Percentiles rank a stretch among this genome's conserved stretches.
Evolutionary conservation across 208 protist species (phyloP).

Genomic region (Entamoeba histolytica): DNA sequence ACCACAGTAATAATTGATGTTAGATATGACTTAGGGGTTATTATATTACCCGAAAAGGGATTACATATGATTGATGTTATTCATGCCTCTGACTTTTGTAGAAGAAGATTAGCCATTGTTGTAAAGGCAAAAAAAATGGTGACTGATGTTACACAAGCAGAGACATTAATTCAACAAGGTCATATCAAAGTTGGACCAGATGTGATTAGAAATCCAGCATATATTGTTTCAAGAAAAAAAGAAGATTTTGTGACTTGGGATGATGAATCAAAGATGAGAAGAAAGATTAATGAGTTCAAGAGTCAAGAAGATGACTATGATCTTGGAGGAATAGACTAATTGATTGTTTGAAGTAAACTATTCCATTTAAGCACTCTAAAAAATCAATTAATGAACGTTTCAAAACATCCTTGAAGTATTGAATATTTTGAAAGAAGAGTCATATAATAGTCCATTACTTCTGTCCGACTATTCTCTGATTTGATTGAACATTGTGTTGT

Average conservation of each 20-base stretch:
- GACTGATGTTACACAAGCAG: not conserved
- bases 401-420: too few species aligned
- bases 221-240: not conserved
- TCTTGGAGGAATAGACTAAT: not conserved
- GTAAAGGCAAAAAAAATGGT: not conserved
- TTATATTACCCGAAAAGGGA: not conserved
- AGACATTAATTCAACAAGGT: conserved; percentile 13
- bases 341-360: not conserved
- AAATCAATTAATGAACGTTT: too few species aligned
- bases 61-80: not conserved
- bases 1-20: not conserved
- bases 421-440: too few species aligned
- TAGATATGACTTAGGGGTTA: not conserved
- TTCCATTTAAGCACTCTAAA: not conserved
- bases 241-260: conserved; percentile 11
- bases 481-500: too few species aligned
- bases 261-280: not conserved
- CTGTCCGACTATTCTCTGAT: too few species aligned
- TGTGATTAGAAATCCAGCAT: conserved; percentile 8
- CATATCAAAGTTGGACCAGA: conserved; percentile 14
- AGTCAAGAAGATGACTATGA: conserved; percentile 12
- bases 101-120: not conserved
- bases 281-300: conserved; percentile 2
- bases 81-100: not conserved
- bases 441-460: too few species aligned